These are phyloP conservation scores for Colletotrichum orchidophilum DNA, from an alignment of 2,329 filamentous ascomycete genomes.

Conservation along the genomic window DNA sequence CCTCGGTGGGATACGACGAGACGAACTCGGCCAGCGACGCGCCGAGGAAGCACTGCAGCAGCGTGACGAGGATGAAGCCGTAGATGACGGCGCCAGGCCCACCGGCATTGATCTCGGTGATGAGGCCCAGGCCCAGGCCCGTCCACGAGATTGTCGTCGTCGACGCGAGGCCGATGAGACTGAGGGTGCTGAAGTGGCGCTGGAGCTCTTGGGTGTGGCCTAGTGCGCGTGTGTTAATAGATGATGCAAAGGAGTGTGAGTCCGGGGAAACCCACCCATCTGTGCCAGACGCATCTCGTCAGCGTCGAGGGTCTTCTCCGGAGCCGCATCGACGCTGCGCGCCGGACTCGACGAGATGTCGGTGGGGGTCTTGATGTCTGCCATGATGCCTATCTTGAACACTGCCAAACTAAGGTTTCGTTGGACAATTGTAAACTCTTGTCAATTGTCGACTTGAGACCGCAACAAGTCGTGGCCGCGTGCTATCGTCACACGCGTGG, in stretches of 20 bases:
- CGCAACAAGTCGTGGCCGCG: neutral
- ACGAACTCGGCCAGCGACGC: slow-evolving; percentile 58
- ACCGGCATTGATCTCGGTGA: slow-evolving; percentile 57
- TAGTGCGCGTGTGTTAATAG: slow-evolving; percentile 23
- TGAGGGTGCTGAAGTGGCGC: slow-evolving; percentile 57
- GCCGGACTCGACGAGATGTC: slow-evolving; percentile 26
- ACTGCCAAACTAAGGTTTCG: neutral
- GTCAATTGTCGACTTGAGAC: neutral
- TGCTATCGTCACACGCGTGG: slow-evolving; percentile 7
- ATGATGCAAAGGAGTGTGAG: no score
- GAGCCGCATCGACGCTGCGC: slow-evolving; percentile 20
- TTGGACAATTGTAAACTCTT: neutral
- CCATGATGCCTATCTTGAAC: neutral
- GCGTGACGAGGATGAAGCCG: slow-evolving; percentile 57
- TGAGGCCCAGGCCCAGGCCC: slow-evolving; percentile 53
- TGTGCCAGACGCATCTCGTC: slow-evolving; percentile 54
- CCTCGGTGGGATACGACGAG: slow-evolving; percentile 57
- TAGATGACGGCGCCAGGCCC: slow-evolving; percentile 60
- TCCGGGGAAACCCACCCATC: slow-evolving; percentile 46
- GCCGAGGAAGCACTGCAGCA: slow-evolving; percentile 56
- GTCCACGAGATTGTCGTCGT: slow-evolving; percentile 62
- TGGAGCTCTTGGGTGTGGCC: slow-evolving; percentile 60
- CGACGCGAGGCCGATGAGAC: slow-evolving; percentile 57
- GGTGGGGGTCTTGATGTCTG: slow-evolving; percentile 6
- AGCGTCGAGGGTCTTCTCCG: slow-evolving; percentile 38